Evolutionary conservation across 164 flowering plant species (phyloP).

Genomic region (Nelumbo lutea): DNA sequence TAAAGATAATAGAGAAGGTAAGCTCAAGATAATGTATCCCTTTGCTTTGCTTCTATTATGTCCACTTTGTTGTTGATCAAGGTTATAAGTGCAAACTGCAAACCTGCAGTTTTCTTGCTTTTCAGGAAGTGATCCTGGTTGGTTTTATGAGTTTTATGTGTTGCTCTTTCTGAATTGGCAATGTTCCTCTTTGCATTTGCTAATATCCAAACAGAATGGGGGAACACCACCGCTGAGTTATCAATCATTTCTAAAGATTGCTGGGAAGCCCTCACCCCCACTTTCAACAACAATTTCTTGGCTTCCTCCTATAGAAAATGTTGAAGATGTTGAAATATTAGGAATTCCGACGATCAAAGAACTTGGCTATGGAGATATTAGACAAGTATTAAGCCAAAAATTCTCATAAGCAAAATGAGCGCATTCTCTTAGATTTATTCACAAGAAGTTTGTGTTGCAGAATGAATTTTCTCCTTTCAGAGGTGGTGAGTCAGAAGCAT

Average conservation of each 20-base stretch:
- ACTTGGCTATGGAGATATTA: constrained; percentile 66
- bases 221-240: constrained; percentile 85
- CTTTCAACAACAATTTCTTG: constrained; percentile 34
- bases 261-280: constrained; percentile 67
- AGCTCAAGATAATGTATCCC: background rate
- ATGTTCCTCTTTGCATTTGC: constrained; percentile 3
- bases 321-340: constrained; percentile 34
- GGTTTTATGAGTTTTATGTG: background rate
- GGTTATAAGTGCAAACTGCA: background rate
- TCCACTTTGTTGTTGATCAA: background rate
- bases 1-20: constrained; percentile 71
- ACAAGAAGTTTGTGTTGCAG: constrained; percentile 31
- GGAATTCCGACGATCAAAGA: constrained; percentile 63
- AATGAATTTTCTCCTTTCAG: constrained; percentile 65
- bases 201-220: constrained; percentile 53
- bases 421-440: background rate
- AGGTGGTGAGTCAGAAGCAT: constrained; percentile 90
- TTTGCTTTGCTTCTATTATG: background rate
- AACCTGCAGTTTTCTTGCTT: background rate
- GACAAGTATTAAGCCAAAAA: constrained; percentile 36
- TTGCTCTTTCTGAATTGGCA: background rate
- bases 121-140: background rate
- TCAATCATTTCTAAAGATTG: constrained; percentile 80
- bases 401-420: background rate
- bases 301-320: constrained; percentile 69